These are phyloP conservation scores for Pulveroboletus sp. DNA, from an alignment of 1,284 basidiomycete genomes.

Conservation along the genomic window DNA sequence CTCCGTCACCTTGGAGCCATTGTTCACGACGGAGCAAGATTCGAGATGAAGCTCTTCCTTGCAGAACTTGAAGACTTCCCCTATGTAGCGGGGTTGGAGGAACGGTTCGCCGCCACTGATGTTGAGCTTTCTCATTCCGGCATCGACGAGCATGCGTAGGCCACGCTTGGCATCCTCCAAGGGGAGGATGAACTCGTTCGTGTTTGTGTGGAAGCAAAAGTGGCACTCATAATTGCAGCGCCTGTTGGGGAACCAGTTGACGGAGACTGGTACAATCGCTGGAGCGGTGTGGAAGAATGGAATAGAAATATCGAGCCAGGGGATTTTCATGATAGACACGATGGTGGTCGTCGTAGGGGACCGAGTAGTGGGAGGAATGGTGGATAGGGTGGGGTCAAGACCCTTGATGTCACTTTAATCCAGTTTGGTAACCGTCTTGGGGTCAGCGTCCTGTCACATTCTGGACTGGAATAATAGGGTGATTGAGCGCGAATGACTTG, in stretches of 20 bases:
- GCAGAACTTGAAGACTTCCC: slow-evolving; percentile 43
- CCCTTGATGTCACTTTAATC: no score
- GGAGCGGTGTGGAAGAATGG: slow-evolving; percentile 16
- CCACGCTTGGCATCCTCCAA: slow-evolving; percentile 41
- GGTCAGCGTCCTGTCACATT: no score
- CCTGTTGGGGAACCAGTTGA: slow-evolving; percentile 31
- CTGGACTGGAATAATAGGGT: no score
- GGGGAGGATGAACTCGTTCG: slow-evolving; percentile 38
- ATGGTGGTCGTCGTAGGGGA: neutral
- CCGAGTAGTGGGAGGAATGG: no score
- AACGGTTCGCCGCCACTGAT: slow-evolving; percentile 47
- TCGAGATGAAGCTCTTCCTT: slow-evolving; percentile 43
- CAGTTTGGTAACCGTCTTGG: no score
- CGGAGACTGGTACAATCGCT: slow-evolving; percentile 21
- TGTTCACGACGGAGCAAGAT: slow-evolving; percentile 43
- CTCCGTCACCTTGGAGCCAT: slow-evolving; percentile 45
- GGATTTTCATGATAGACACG: slow-evolving; percentile 17
- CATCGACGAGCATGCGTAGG: slow-evolving; percentile 39
- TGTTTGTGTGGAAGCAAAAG: slow-evolving; percentile 45
- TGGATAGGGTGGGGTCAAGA: no score
- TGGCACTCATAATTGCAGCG: slow-evolving; percentile 40
- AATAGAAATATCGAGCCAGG: slow-evolving; percentile 18
- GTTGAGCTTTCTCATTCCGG: slow-evolving; percentile 47
- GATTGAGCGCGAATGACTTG: no score
- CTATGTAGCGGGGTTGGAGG: slow-evolving; percentile 41